These are phyloP conservation scores for Jimgerdemannia flammicorona DNA, from an alignment of 192 early-diverging fungal species.

Conservation along the genomic window DNA sequence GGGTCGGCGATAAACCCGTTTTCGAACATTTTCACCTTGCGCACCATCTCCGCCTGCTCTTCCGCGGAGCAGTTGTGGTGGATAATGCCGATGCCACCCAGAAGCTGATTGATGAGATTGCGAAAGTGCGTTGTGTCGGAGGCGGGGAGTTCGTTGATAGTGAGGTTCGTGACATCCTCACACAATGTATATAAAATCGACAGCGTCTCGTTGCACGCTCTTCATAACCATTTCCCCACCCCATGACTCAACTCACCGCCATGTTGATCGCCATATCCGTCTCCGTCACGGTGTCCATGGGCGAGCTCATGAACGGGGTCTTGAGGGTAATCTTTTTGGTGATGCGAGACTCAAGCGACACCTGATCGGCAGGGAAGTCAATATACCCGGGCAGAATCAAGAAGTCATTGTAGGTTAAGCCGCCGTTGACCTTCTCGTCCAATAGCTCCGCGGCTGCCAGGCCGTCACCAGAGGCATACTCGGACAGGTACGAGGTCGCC, in stretches of 20 bases:
- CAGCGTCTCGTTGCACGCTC: not conserved
- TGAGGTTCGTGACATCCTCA: too few species aligned
- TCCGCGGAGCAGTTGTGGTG: constrained; percentile 96
- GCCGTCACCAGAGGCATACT: constrained; percentile 64
- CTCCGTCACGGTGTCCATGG: constrained; percentile 99
- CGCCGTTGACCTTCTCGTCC: constrained; percentile 74
- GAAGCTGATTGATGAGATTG: constrained; percentile 32
- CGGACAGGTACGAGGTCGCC: constrained; percentile 20
- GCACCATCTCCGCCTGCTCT: constrained; percentile 97
- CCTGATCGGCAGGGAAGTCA: constrained; percentile 82
- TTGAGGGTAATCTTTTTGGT: constrained; percentile 89
- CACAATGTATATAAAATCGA: too few species aligned
- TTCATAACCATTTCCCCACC: not conserved
- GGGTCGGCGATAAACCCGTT: constrained; percentile 99
- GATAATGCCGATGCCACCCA: constrained; percentile 95
- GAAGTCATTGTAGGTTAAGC: constrained; percentile 99
- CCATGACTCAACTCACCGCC: constrained; percentile 60
- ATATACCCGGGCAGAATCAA: constrained; percentile 95
- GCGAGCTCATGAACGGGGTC: constrained; percentile 91
- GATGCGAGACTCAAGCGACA: constrained; percentile 79
- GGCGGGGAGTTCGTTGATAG: too few species aligned
- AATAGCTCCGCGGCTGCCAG: constrained; percentile 81
- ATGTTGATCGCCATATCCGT: constrained; percentile 98
- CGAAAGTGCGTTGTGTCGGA: too few species aligned
- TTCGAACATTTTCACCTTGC: constrained; percentile 96